Evolutionary conservation across 2,329 filamentous ascomycete genomes (phyloP), one percentile per base, ranked within the genome.

Genomic region (Botrytis porri): DNA sequence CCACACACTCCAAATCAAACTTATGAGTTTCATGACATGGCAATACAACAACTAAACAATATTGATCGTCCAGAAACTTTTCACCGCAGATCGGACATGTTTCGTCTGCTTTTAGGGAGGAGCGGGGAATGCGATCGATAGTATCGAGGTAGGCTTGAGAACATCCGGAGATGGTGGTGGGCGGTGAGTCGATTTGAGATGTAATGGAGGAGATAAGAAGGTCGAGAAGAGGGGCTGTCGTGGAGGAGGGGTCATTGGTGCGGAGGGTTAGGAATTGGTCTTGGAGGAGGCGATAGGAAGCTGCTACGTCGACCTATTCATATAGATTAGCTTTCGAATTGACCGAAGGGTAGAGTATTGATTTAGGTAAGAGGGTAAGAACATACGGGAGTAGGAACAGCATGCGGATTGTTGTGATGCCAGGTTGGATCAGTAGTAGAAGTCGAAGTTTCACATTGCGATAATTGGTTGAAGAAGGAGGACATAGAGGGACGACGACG

Each of bases 1-100:
- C 87, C 2, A 91, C 88, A 77, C 89, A 92, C 82, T 92, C 89
- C n/a, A 91, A 81, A 77, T 92, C 89, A 79, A 90, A 91, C 67
- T 82, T 82, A 80, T 92, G 89, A 59, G 80, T 82, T 45, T 83
- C 84, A 77, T 88, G 84, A 79, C 89, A 92, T 59, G 89, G 89
- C 78, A 92, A 83, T 83, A 89, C 85, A 41, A 91, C 89, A 20
- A 91, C 88, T 2, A 92, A 83, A 72, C 86, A 87, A 79, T 88
- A 90, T 77, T 84, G 82, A 78, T 92, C 89, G 77, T 91, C 88
- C 64, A 90, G 82, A 78, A 88, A 90, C 43, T 81, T 82, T 77
- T 90, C 87, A 73, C 87, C 88, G 81, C 89, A 91, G 80, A 91
- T 91, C 60, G 89, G 87, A 76, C 89, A 91, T 69, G 87, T 87